These are phyloP conservation scores for Myxozyma neglecta DNA, from an alignment of 805 yeast species.

Conservation along the genomic window DNA sequence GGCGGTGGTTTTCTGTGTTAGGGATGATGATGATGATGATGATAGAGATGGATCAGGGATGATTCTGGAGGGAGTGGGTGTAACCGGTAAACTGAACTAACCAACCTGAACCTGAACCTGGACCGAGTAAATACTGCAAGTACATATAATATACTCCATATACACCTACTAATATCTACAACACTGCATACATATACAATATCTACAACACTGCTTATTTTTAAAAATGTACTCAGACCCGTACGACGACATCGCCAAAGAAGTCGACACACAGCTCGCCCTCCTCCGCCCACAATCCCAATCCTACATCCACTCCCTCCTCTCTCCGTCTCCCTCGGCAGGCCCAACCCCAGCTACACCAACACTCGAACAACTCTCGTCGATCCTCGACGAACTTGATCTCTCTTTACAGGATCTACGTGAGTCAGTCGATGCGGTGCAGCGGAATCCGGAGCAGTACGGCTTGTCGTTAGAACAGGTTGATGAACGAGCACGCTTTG, in stretches of 20 bases:
- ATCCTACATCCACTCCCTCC: constrained; percentile 24
- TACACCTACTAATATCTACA: not conserved
- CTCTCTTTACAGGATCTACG: constrained; percentile 25
- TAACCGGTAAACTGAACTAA: not conserved
- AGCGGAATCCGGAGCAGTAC: constrained; percentile 26
- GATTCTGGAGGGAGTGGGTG: not conserved
- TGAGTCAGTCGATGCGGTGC: constrained; percentile 29
- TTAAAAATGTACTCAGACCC: constrained; percentile 28
- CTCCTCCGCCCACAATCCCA: constrained; percentile 20
- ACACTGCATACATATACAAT: not conserved
- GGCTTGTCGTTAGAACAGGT: constrained; percentile 26
- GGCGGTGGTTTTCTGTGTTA: not conserved
- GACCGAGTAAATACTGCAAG: not conserved
- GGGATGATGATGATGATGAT: not conserved
- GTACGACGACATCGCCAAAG: constrained; percentile 31
- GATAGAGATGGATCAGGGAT: not conserved
- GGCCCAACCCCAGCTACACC: constrained; percentile 30
- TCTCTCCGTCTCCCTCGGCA: constrained; percentile 26
- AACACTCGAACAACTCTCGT: constrained; percentile 15
- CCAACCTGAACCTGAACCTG: not conserved
- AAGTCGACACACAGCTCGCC: constrained; percentile 30
- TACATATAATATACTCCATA: not conserved
- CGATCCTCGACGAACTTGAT: constrained; percentile 28
- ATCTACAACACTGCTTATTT: not conserved
- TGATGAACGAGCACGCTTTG: constrained; percentile 21